Evolutionary conservation across 2,329 filamentous ascomycete genomes (phyloP).

Genomic region (Fusarium haematococcum): DNA sequence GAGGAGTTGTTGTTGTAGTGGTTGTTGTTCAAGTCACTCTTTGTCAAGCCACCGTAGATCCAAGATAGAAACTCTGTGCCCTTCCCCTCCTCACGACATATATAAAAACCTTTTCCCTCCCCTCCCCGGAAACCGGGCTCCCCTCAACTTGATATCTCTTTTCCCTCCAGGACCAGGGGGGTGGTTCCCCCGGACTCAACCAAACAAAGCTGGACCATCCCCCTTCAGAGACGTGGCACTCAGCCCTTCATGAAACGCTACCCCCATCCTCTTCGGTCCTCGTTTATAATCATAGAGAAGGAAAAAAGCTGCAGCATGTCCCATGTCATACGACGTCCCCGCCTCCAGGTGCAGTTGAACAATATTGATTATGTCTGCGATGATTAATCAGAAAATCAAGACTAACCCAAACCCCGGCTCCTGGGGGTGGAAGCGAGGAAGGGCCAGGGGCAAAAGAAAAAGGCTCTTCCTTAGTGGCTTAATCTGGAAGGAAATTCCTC

Average conservation of each 20-base stretch:
- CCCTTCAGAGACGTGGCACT: slow-evolving; percentile 9
- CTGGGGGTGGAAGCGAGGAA: background rate
- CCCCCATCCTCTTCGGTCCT: background rate
- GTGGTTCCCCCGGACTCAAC: background rate
- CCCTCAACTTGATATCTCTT: slow-evolving; percentile 1
- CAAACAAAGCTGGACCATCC: background rate
- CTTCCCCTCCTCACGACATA: background rate
- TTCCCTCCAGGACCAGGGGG: slow-evolving; percentile 10
- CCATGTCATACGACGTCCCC: slow-evolving; percentile 14
- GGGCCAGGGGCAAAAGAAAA: background rate
- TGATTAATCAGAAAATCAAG: slow-evolving; percentile 47
- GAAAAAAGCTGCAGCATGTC: slow-evolving; percentile 6
- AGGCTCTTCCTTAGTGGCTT: background rate
- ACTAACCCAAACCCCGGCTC: background rate
- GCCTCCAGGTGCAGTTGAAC: slow-evolving; percentile 10
- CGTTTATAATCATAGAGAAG: background rate
- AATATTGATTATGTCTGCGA: slow-evolving; percentile 47
- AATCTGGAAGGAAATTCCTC: background rate
- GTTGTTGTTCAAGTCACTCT: background rate
- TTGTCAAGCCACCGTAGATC: slow-evolving; percentile 10
- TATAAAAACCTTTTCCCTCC: slow-evolving; percentile 8
- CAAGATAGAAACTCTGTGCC: background rate
- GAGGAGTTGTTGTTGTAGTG: background rate
- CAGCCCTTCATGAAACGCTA: background rate
- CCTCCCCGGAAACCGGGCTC: background rate